These are phyloP conservation scores for Tagetes patula DNA, from an alignment of 129 eudicot genomes.

Conservation along the genomic window DNA sequence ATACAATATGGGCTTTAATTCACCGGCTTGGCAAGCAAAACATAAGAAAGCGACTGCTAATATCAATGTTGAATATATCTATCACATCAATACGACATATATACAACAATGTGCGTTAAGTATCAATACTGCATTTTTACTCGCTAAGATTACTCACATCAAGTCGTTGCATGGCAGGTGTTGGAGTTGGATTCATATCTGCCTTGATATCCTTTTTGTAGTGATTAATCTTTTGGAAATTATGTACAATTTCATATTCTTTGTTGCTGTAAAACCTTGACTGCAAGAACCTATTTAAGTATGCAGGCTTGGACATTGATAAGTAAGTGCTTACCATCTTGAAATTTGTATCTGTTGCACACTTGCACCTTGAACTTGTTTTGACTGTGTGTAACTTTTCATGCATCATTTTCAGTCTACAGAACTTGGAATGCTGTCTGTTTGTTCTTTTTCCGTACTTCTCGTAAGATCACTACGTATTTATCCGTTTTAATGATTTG, in stretches of 20 bases:
- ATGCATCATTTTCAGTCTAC: slow-evolving; percentile 64
- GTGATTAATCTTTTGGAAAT: slow-evolving; percentile 15
- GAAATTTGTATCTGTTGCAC: neutral
- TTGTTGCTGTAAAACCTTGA: slow-evolving; percentile 59
- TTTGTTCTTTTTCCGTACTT: slow-evolving; percentile 99
- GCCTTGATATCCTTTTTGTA: slow-evolving; percentile 90
- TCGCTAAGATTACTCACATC: slow-evolving; percentile 24
- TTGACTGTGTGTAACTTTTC: slow-evolving; percentile 23
- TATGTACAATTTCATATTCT: slow-evolving; percentile 7
- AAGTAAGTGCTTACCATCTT: slow-evolving; percentile 57
- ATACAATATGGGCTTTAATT: neutral
- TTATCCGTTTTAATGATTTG: slow-evolving; percentile 14
- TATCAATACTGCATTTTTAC: neutral
- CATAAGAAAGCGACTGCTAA: neutral
- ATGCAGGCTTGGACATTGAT: slow-evolving; percentile 97
- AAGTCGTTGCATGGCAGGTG: slow-evolving; percentile 54
- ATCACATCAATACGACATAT: slow-evolving; percentile 17
- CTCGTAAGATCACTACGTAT: slow-evolving; percentile 65
- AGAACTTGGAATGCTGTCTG: slow-evolving; percentile 96
- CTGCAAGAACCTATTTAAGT: slow-evolving; percentile 87
- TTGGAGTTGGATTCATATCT: slow-evolving; percentile 98
- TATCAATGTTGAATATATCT: slow-evolving; percentile 7
- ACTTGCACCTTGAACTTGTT: slow-evolving; percentile 7
- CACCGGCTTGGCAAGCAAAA: neutral
- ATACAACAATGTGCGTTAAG: slow-evolving; percentile 4